Evolutionary conservation across 148 eudicot species (phyloP).

Genomic region (Rhododendron vialii): DNA sequence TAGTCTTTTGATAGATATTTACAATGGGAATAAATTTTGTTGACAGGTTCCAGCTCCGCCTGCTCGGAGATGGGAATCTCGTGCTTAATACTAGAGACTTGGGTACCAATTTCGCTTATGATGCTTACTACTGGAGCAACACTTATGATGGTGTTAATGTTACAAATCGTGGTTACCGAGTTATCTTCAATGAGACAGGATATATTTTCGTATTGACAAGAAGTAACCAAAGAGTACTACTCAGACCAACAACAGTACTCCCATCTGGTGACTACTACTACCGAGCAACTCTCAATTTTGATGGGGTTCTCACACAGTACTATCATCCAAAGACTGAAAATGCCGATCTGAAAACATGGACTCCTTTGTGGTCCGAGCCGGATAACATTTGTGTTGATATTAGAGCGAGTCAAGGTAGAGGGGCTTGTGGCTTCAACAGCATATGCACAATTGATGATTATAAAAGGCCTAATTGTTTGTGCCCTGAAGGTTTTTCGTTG

Average conservation of each 20-base stretch:
- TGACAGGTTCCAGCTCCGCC: slow-evolving; percentile 24
- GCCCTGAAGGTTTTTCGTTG: slow-evolving; percentile 20
- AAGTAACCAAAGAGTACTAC: slow-evolving; percentile 13
- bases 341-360: slow-evolving; percentile 19
- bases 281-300: slow-evolving; percentile 36
- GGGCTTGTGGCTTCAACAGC: slow-evolving; percentile 61
- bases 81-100: slow-evolving; percentile 23
- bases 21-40: not conserved
- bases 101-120: slow-evolving; percentile 9
- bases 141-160: slow-evolving; percentile 12
- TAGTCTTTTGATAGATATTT: not conserved
- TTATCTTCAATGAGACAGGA: slow-evolving; percentile 29
- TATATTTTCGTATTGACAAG: slow-evolving; percentile 25
- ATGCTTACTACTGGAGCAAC: slow-evolving; percentile 21
- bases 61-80: slow-evolving; percentile 29
- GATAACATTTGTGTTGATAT: slow-evolving; percentile 35
- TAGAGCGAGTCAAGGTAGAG: slow-evolving; percentile 16
- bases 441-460: not conserved
- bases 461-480: not conserved
- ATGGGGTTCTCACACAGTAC: slow-evolving; percentile 49
- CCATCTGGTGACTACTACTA: slow-evolving; percentile 28
- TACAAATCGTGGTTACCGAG: slow-evolving; percentile 4
- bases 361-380: slow-evolving; percentile 17
- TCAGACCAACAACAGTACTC: slow-evolving; percentile 1
- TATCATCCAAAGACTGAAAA: slow-evolving; percentile 23